phyloP scores from a whole-genome alignment of 108 stramenopile species.

The Aurantiochytrium sp. region DNA sequence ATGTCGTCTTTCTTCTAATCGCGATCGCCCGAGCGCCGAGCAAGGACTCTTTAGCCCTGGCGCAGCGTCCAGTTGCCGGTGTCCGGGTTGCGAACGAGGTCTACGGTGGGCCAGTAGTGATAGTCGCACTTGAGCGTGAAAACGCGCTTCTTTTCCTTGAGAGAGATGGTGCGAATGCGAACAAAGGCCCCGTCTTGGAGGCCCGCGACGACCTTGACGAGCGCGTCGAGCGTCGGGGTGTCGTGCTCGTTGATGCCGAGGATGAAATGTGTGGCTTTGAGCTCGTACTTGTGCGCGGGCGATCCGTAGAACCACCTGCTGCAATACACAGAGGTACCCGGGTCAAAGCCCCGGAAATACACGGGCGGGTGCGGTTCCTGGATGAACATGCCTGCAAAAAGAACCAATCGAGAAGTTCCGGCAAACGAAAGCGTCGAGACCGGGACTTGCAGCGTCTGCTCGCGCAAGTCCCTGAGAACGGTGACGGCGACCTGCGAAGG shows the following conservation, averaged over 20 bases:
- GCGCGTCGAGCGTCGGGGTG: slow-evolving; percentile 46
- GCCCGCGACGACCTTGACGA: slow-evolving; percentile 30
- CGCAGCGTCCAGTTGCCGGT: not conserved
- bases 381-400: slow-evolving; percentile 50
- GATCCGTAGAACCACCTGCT: slow-evolving; percentile 49
- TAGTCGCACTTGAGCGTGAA: slow-evolving; percentile 39
- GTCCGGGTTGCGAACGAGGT: not conserved
- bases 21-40: too few relatives aligned
- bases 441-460: slow-evolving; percentile 24
- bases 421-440: slow-evolving; percentile 31
- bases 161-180: slow-evolving; percentile 45
- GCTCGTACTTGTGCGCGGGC: slow-evolving; percentile 45
- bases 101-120: slow-evolving; percentile 42
- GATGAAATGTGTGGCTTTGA: slow-evolving; percentile 41
- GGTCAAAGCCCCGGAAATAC: slow-evolving; percentile 36
- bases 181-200: slow-evolving; percentile 36
- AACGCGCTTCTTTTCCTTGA: slow-evolving; percentile 41
- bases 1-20: too few relatives aligned
- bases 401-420: slow-evolving; percentile 44
- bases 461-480: not conserved
- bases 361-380: slow-evolving; percentile 45
- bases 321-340: slow-evolving; percentile 39
- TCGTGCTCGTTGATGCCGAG: slow-evolving; percentile 43
- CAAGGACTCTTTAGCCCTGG: not conserved
- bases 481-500: not conserved